These are phyloP conservation scores for Lagenidium giganteum DNA, from an alignment of 352 stramenopile species.

Conservation along the genomic window DNA sequence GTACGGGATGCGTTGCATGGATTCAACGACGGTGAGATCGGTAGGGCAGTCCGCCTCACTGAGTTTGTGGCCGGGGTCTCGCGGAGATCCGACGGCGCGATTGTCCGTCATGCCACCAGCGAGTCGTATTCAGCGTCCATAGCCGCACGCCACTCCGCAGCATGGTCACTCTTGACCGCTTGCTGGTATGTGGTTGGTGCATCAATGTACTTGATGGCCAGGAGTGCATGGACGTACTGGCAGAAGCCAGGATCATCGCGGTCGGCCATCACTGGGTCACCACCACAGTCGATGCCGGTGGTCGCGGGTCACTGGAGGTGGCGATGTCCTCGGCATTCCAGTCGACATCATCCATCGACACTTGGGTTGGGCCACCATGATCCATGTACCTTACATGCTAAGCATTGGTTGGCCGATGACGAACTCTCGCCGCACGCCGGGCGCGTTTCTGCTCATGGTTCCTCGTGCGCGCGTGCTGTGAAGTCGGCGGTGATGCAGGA, in stretches of 20 bases:
- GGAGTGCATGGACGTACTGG: conserved; percentile 2
- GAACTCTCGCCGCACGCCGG: too few relatives aligned
- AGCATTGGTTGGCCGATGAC: too few relatives aligned
- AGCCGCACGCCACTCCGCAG: conserved; percentile 1
- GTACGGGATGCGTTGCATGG: conserved; percentile 7
- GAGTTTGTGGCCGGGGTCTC: neutral
- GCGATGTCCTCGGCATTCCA: too few relatives aligned
- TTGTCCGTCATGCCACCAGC: conserved; percentile 1
- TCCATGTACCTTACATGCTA: too few relatives aligned
- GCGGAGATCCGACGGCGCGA: neutral
- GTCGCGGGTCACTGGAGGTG: conserved; percentile 1
- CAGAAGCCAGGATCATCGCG: conserved; percentile 1
- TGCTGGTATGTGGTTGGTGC: conserved; percentile 5
- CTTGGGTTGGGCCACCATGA: too few relatives aligned
- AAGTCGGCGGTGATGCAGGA: too few relatives aligned
- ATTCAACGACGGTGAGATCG: neutral
- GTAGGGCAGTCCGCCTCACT: neutral
- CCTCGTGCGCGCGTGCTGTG: too few relatives aligned
- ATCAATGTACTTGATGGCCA: conserved; percentile 9
- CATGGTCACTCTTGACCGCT: too few relatives aligned
- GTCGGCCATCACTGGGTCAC: neutral
- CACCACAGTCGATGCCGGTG: conserved; percentile 2
- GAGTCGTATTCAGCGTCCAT: conserved; percentile 7
- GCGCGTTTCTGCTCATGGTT: too few relatives aligned
- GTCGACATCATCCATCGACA: too few relatives aligned